Evolutionary conservation across 768 basidiomycete species (phyloP), one percentile per base, ranked within the genome.

Genomic region (Hygrophorus russula): DNA sequence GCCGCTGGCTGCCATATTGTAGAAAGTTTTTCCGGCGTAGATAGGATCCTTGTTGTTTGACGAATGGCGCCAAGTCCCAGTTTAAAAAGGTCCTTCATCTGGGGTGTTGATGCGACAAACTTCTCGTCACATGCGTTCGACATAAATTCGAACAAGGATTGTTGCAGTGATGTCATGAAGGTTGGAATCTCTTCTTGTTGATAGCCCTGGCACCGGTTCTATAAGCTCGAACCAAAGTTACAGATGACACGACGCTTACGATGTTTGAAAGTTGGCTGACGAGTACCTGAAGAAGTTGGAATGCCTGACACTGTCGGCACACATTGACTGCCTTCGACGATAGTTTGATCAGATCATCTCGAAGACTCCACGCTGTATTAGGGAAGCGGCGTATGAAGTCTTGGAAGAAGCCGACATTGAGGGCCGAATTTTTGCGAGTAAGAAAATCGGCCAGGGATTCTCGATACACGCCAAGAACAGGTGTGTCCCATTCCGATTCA

Each of bases 51-150:
- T 44, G 76, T 78, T 46, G 79, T 76, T 46, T 79, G 77, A 42
- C 87, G 78, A n/a, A 80, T 65, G 39, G 75, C 74, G 14, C 70
- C 54, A 19, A 87, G 62, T 0, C 68, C 80, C 41, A 85, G 61
- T 59, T 87, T 92, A 45, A 90, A 58, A 14, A 90, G 57, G n/a
- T 85, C 82, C 61, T 89, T 94, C 53, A 83, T 54, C 49, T 89
- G 84, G 1, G 74, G 57, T 1, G 80, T 67, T 12, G 74, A 78
- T 34, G 81, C 57, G 8, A 64, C 53, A 32, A 55, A 49, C 18
- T 66, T 61, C 19, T 73, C 68, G 4, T 68, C 63, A 49, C 76
- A 74, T 5, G 79, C 72, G 11, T 60, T 58, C 1, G 65, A 61
- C 24, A 78, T 58, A 36, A 73, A 55, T 14, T 67, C 65, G 27